Base-by-base conservation (phyloP, 768 basidiomycete genomes). In the Auriculariales sp. region DNA sequence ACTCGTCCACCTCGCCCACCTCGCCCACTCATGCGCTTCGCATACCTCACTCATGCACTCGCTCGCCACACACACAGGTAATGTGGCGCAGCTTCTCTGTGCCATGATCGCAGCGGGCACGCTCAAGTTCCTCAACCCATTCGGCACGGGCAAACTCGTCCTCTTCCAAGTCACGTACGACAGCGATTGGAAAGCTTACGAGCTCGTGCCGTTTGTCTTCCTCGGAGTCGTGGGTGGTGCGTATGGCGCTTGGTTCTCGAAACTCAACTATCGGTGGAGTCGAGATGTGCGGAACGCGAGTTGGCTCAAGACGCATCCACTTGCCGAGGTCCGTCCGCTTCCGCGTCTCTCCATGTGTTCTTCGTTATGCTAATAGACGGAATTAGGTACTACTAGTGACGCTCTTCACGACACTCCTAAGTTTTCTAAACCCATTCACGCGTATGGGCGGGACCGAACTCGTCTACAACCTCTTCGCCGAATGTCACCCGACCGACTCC, bases 371-470 rank as follows among this genome's bases (percentile, higher is more conserved):
- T 45, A 45, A 45, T 45, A 10, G 12, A n/a, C n/a, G n/a, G n/a
- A n/a, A n/a, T 10, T 15, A 27, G n/a, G 35, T 51, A 25, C 49
- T 48, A 24, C 50, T 90, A 86, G 80, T 90, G 49, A 91, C 90
- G 0, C 61, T 81, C 28, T 59, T 83, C 28, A 97, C 94, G 0
- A 77, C 86, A 0, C 56, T 77, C 3, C 64, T 94, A 36, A 84
- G 83, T 55, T 94, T 92, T 68, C 65, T 87, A 48, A 95, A 93
- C 62, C 83, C 86, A 0, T 97, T 82, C 60, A 84, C 89, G 4
- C 79, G 84, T 31, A 93, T 97, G 85, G 83, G 91, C 48, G 90
- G 94, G 3, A 93, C 94, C 2, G 92, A 99, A 59, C 81, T 97
- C 22, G 85, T 99, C 48, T 91, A 88, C 61, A 82, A 82, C 53